These are phyloP conservation scores for Capronia coronata DNA, from an alignment of 2,329 filamentous ascomycete species.

Conservation along the genomic window DNA sequence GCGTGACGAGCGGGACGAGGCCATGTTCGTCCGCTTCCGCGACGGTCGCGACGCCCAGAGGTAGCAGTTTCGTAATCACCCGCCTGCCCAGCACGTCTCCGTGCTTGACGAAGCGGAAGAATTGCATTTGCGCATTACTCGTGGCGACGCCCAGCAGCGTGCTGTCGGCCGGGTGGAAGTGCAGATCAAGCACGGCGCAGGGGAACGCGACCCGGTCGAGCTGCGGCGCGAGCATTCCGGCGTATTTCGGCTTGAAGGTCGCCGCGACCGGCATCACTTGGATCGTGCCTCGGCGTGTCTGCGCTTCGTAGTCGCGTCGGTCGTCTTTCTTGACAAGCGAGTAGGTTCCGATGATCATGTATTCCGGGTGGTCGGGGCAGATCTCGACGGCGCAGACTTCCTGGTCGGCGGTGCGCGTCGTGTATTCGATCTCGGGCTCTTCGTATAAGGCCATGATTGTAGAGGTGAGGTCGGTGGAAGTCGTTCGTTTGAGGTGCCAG, in stretches of 20 bases:
- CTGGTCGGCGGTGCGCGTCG: constrained; percentile 16
- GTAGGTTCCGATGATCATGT: constrained; percentile 27
- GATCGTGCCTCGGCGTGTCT: constrained; percentile 19
- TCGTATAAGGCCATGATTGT: constrained; percentile 5
- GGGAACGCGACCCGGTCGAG: constrained; percentile 29
- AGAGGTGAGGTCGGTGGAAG: too few relatives aligned
- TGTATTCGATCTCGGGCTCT: constrained; percentile 9
- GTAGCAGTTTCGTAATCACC: constrained; percentile 39
- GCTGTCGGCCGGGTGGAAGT: constrained; percentile 59
- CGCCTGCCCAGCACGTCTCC: constrained; percentile 21
- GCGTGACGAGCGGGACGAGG: constrained; percentile 19
- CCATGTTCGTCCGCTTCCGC: constrained; percentile 17
- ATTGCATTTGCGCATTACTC: constrained; percentile 63
- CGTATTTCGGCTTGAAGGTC: constrained; percentile 11
- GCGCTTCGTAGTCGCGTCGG: constrained; percentile 9
- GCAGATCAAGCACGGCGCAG: constrained; percentile 76
- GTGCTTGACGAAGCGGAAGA: constrained; percentile 45
- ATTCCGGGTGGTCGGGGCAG: constrained; percentile 21
- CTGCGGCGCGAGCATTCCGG: constrained; percentile 16
- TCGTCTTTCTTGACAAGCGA: constrained; percentile 19
- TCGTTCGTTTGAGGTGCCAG: not conserved
- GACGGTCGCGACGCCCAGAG: constrained; percentile 23
- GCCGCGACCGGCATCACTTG: constrained; percentile 18
- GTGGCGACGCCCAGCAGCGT: constrained; percentile 66
- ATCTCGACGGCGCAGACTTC: constrained; percentile 25